Base-by-base conservation (phyloP, 129 eudicot genomes). In the Cynara cardunculus region DNA sequence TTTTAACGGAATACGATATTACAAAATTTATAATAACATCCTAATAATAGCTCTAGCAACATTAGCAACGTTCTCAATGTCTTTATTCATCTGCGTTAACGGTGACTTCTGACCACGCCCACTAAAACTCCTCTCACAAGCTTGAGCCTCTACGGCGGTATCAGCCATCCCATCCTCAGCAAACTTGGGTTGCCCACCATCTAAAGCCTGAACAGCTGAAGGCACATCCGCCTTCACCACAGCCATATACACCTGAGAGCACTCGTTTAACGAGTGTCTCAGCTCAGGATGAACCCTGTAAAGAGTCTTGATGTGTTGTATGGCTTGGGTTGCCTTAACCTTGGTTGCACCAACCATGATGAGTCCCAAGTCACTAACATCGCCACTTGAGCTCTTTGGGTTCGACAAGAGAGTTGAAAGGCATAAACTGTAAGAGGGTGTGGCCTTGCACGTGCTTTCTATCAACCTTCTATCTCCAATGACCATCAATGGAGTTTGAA, bases 131-230 rank as follows among this genome's bases (percentile, higher is more conserved):
- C 76, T 31, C 79, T 87, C 85, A 78, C 92, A 91, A 13, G 70
- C 73, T 64, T 85, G 77, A 26, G 89, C 88, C 78, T 88, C 92
- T 12, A 84, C 71, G 3, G 83, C 85, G n/a, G 88, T 62, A 59
- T 88, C 92, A 39, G 86, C 85, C 92, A 91, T 87, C 46, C 88
- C 92, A 18, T 80, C 80, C 59, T 88, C 96, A 0, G 89, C 96
- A 71, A 85, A 88, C 76, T 91, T 91, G 0, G 96, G 96, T 10
- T 84, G 84, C 4, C 92, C 91, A 26, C 86, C 85, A 27, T 39
- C 81, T 66, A 88, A 74, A 1, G 85, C 91, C 67, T 83, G 84
- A 12, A 69, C 28, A 4, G 96, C 91, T 16, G 74, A 78, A 18
- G 86, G 83, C 62, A 91, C 80, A 76, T 83, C 90, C 18, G 77